Conservation (phyloP, 768 basidiomycete genomes). For the Astraeus odoratus region DNA sequence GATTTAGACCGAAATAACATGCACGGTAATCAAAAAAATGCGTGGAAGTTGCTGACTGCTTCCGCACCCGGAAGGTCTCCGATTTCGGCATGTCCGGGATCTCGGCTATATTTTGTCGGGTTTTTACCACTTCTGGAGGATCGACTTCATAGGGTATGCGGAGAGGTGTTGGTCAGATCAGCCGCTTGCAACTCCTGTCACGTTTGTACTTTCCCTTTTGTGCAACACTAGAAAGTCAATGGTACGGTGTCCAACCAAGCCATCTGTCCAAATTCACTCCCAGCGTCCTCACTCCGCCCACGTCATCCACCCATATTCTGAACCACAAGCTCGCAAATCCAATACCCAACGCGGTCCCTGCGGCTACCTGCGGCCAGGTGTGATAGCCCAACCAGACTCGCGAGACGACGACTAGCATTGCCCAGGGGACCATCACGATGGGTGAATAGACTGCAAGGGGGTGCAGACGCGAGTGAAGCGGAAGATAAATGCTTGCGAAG, state of each 20-base stretch:
- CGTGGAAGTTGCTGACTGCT: too few relatives aligned
- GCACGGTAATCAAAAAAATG: too few relatives aligned
- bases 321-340: slow-evolving; percentile 52
- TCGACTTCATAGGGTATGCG: too few relatives aligned
- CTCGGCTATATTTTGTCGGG: too few relatives aligned
- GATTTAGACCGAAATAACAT: too few relatives aligned
- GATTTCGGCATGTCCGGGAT: too few relatives aligned
- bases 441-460: slow-evolving; percentile 27
- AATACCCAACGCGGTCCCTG: slow-evolving; percentile 50
- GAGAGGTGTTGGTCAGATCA: too few relatives aligned
- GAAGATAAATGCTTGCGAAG: slow-evolving; percentile 51
- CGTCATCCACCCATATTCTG: slow-evolving; percentile 40
- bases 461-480: slow-evolving; percentile 51
- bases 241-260: not conserved
- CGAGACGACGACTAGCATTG: slow-evolving; percentile 49
- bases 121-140: too few relatives aligned
- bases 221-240: not conserved
- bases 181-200: too few relatives aligned
- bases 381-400: slow-evolving; percentile 75
- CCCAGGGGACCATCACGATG: slow-evolving; percentile 49
- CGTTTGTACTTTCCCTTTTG: too few relatives aligned
- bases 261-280: slow-evolving; percentile 11
- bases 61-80: too few relatives aligned
- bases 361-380: slow-evolving; percentile 61
- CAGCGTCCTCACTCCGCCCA: slow-evolving; percentile 15